These are phyloP conservation scores for Thielaviopsis musarum DNA, from an alignment of 2,329 filamentous ascomycete species.

Conservation along the genomic window DNA sequence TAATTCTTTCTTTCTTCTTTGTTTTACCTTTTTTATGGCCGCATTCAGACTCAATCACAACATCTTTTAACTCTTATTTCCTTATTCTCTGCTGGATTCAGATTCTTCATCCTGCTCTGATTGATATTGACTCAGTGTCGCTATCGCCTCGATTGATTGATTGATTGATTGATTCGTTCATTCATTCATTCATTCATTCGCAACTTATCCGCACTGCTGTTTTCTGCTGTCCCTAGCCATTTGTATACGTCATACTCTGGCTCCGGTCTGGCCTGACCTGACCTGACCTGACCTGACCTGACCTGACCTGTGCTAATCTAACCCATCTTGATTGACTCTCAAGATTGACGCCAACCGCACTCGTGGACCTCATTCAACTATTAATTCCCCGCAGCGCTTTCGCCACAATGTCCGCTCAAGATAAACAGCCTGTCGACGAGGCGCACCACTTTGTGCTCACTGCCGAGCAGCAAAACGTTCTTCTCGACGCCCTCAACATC, in stretches of 20 bases:
- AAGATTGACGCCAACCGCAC: background rate
- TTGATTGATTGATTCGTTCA: background rate
- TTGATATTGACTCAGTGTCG: background rate
- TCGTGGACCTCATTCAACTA: slow-evolving; percentile 1
- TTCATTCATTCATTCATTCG: background rate
- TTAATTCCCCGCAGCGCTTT: slow-evolving; percentile 5
- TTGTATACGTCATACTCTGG: background rate
- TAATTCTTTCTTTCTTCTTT: background rate
- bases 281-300: background rate
- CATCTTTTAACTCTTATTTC: background rate
- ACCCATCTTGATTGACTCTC: background rate
- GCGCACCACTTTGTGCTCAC: slow-evolving; percentile 49
- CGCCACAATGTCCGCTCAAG: slow-evolving; percentile 33
- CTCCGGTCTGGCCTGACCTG: background rate
- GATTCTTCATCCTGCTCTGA: background rate
- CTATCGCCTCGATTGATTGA: background rate
- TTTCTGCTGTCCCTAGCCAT: background rate
- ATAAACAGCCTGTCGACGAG: slow-evolving; percentile 22
- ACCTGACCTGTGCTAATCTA: background rate
- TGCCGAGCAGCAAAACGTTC: slow-evolving; percentile 57
- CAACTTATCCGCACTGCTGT: background rate
- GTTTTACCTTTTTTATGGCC: background rate
- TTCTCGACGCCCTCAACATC: slow-evolving; percentile 58
- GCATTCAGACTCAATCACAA: background rate
- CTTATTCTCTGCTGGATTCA: background rate